Evolutionary conservation across 2,329 filamentous ascomycete species (phyloP), one percentile per base, ranked within the genome.

Genomic region (Monosporascus sp.): DNA sequence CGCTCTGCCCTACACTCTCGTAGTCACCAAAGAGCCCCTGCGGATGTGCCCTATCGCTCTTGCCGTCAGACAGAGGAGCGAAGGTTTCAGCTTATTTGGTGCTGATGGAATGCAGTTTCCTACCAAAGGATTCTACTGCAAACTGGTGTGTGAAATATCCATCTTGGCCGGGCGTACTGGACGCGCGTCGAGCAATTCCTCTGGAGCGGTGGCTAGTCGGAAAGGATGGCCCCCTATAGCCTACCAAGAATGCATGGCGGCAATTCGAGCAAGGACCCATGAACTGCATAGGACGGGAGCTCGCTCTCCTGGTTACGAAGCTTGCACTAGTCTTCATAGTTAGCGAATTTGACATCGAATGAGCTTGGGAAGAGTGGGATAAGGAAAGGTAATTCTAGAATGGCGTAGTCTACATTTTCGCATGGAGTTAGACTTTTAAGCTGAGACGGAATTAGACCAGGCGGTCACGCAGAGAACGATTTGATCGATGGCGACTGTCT

Each of bases 131-230:
- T 17, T 45, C 43, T 24, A n/a, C 5, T 45, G 24, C 43, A 28
- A 18, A 45, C 43, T 15, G 43, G 43, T 4, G 15, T 28, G 4
- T 45, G 3, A 3, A 49, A 49, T 3, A 22, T 55, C 2, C 55
- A 55, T 7, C 2, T 38, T 5, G 50, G 49, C 28, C 18, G n/a
- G 3, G 58, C 55, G 3, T 62, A 70, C 59, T 76, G 68, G 67
- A 66, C 68, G 0, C 60, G 69, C 7, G 63, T 66, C 0, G 52
- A 59, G 4, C 55, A 59, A 11, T 76, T 74, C 63, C 52, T 72
- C 72, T 72, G 0, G 70, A 73, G n/a, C 66, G 72, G 15, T 74
- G 70, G 60, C 57, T 71, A 14, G 60, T 61, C 15, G 20, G 31
- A 6, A 49, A 58, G 11, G 44, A 22, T 15, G 6, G 62, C 62